These are phyloP conservation scores for Trichoderma gracile DNA, from an alignment of 2,329 filamentous ascomycete genomes.

Conservation along the genomic window DNA sequence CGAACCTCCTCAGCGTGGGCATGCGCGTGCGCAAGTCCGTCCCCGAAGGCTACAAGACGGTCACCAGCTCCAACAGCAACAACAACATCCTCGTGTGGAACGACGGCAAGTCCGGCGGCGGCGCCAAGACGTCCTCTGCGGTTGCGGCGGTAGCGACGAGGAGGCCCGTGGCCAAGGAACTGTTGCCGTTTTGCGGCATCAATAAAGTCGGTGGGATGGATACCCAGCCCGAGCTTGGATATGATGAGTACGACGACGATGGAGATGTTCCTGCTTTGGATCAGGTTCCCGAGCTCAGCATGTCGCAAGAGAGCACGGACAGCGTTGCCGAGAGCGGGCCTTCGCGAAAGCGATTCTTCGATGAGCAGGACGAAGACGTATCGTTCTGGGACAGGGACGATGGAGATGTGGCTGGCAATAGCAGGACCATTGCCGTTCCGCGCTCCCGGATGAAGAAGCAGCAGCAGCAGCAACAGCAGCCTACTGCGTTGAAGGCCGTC, in stretches of 20 bases:
- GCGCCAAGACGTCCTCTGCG: not conserved
- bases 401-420: constrained; percentile 38
- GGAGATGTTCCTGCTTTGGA: constrained; percentile 41
- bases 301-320: constrained; percentile 56
- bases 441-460: constrained; percentile 36
- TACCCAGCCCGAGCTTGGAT: constrained; percentile 52
- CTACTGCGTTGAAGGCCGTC: constrained; percentile 27
- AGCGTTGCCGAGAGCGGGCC: constrained; percentile 37
- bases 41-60: constrained; percentile 85
- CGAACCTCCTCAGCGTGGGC: constrained; percentile 84
- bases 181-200: constrained; percentile 79
- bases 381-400: constrained; percentile 41
- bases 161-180: constrained; percentile 53
- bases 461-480: too few relatives aligned
- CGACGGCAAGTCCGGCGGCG: constrained; percentile 27
- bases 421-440: constrained; percentile 53
- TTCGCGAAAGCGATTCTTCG: constrained; percentile 52
- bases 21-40: constrained; percentile 95
- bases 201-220: constrained; percentile 71
- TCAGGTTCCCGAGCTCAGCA: constrained; percentile 51
- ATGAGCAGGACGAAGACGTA: constrained; percentile 45
- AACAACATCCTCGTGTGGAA: constrained; percentile 56
- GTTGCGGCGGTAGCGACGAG: constrained; percentile 26
- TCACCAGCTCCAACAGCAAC: constrained; percentile 49
- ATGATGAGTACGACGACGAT: constrained; percentile 29